Percentiles rank a stretch among this genome's conserved stretches.
phyloP scores from a whole-genome alignment of 345 rosid genomes.

The Eutrema heterophyllum region DNA sequence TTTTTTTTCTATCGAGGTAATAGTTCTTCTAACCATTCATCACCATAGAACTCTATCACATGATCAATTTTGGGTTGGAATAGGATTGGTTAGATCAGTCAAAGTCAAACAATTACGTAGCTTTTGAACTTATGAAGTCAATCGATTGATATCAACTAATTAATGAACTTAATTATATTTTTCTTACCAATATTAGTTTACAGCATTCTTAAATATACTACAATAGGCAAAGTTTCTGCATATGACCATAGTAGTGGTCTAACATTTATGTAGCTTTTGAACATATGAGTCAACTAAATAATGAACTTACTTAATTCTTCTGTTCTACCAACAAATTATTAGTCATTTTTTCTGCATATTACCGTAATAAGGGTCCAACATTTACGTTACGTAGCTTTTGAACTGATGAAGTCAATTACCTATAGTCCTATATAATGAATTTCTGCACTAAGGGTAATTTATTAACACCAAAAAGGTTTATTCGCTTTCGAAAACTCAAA shows the following conservation, averaged over 20 bases:
- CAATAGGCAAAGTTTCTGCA: neutral
- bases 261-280: neutral
- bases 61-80: no score
- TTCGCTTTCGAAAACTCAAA: neutral
- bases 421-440: no score
- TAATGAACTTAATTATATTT: neutral
- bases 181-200: neutral
- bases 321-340: neutral
- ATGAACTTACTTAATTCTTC: neutral
- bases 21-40: no score
- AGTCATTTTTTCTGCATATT: neutral
- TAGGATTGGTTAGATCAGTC: no score
- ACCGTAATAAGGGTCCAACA: neutral
- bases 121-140: neutral
- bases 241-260: neutral
- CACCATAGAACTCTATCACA: no score
- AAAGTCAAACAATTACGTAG: no score
- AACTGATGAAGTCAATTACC: neutral
- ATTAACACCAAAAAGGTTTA: neutral
- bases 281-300: neutral
- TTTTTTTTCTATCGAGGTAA: no score
- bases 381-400: neutral
- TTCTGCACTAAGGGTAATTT: no score
- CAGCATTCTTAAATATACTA: no score
- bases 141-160: neutral